A percentile compares a stretch with the other conserved stretches of the same genome.
Evolutionary conservation across 1,284 basidiomycete species (phyloP).

Genomic region (Amylostereum areolatum): DNA sequence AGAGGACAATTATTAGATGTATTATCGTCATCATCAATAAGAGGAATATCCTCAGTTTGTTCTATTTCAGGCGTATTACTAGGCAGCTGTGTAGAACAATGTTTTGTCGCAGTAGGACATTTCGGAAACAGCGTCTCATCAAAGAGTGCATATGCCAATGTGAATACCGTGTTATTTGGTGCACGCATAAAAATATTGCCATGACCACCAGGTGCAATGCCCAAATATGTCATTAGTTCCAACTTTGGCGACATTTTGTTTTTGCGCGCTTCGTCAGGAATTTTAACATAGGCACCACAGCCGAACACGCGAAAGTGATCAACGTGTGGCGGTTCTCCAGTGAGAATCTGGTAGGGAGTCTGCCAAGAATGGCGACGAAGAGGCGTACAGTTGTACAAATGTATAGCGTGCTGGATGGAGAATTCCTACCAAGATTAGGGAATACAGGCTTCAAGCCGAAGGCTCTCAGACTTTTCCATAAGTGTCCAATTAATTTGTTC

Average conservation of each 20-base stretch:
- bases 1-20: background rate
- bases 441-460: constrained; percentile 15
- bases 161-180: background rate
- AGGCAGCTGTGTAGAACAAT: background rate
- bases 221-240: constrained; percentile 1
- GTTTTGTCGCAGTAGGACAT: background rate
- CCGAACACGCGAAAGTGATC: background rate
- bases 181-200: background rate
- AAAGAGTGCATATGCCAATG: background rate
- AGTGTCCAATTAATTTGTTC: constrained; percentile 3
- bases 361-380: constrained; percentile 1
- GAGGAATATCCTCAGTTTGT: background rate
- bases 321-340: background rate
- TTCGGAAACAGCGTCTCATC: background rate
- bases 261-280: background rate
- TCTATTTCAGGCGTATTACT: background rate
- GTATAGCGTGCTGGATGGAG: constrained; percentile 13
- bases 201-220: background rate
- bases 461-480: constrained; percentile 14
- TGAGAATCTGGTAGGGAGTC: constrained; percentile 4
- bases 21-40: background rate
- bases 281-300: constrained; percentile 1
- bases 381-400: constrained; percentile 21
- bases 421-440: constrained; percentile 12
- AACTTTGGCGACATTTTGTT: background rate